These are phyloP conservation scores for Gaeumannomyces tritici DNA, from an alignment of 2,329 filamentous ascomycete species.

Conservation along the genomic window DNA sequence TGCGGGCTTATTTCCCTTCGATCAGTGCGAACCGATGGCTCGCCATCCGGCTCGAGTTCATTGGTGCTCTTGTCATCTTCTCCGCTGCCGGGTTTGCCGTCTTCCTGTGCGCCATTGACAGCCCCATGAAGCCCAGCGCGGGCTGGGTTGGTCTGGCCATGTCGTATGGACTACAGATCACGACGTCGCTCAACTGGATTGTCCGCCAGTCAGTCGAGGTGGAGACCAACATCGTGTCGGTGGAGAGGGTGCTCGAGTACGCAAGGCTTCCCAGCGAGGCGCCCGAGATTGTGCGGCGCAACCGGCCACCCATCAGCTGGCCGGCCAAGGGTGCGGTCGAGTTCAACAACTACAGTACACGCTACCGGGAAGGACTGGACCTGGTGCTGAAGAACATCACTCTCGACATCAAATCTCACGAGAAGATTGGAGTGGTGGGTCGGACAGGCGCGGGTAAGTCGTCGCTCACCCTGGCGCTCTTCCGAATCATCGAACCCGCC, in stretches of 20 bases:
- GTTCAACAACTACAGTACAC: slow-evolving; percentile 89
- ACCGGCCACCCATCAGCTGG: slow-evolving; percentile 83
- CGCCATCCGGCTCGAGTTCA: slow-evolving; percentile 87
- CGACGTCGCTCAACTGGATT: slow-evolving; percentile 96
- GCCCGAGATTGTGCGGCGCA: slow-evolving; percentile 83
- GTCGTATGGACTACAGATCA: slow-evolving; percentile 97
- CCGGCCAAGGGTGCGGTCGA: slow-evolving; percentile 79
- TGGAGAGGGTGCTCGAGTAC: slow-evolving; percentile 96
- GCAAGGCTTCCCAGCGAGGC: slow-evolving; percentile 85
- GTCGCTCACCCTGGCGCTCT: slow-evolving; percentile 82
- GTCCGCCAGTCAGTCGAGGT: slow-evolving; percentile 97
- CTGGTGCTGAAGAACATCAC: slow-evolving; percentile 89
- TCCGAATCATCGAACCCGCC: slow-evolving; percentile 87
- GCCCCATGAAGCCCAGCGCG: slow-evolving; percentile 50
- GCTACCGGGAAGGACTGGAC: slow-evolving; percentile 83
- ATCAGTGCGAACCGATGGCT: slow-evolving; percentile 94
- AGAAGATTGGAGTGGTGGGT: slow-evolving; percentile 97
- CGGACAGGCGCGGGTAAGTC: slow-evolving; percentile 95
- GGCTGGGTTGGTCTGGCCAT: slow-evolving; percentile 87
- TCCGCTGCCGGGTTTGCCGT: slow-evolving; percentile 75
- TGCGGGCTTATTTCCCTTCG: slow-evolving; percentile 90
- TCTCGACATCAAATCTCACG: slow-evolving; percentile 85
- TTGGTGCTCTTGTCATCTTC: slow-evolving; percentile 89
- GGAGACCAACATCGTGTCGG: slow-evolving; percentile 99
- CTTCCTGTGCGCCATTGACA: slow-evolving; percentile 56